A percentile compares a stretch with the other conserved stretches of the same genome.
Evolutionary conservation across 306 rosid genomes (phyloP).

Genomic region (Begonia peltatifolia): DNA sequence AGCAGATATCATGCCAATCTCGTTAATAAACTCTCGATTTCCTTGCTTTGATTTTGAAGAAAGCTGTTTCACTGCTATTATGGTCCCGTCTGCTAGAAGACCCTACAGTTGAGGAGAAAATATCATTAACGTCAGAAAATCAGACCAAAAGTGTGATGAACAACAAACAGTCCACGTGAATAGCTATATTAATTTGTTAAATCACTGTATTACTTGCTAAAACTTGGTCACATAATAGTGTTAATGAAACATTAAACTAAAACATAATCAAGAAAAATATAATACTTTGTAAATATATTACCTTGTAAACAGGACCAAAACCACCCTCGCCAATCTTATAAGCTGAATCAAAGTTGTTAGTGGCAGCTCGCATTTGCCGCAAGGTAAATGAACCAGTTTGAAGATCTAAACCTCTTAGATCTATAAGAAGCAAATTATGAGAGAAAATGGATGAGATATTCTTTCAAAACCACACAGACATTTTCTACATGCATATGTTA

Average conservation of each 20-base stretch:
- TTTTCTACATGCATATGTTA: too few species aligned
- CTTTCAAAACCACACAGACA: too few species aligned
- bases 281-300: conserved; percentile 1
- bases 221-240: too few species aligned
- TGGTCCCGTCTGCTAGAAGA: conserved; percentile 19
- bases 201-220: too few species aligned
- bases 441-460: background rate
- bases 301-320: conserved; percentile 55
- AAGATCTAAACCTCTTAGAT: conserved; percentile 30
- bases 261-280: background rate
- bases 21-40: conserved; percentile 37
- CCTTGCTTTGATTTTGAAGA: conserved; percentile 42
- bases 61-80: conserved; percentile 31
- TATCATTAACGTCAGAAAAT: background rate
- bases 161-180: background rate
- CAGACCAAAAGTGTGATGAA: background rate
- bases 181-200: too few species aligned
- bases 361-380: conserved; percentile 45
- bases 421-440: conserved; percentile 16
- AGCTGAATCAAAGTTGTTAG: conserved; percentile 33
- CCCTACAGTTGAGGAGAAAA: conserved; percentile 26
- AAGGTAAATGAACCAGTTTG: conserved; percentile 40
- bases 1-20: conserved; percentile 43
- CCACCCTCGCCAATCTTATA: conserved; percentile 59
- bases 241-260: background rate